phyloP scores from a whole-genome alignment of 2,329 filamentous ascomycete genomes.

The Aspergillus chevalieri region DNA sequence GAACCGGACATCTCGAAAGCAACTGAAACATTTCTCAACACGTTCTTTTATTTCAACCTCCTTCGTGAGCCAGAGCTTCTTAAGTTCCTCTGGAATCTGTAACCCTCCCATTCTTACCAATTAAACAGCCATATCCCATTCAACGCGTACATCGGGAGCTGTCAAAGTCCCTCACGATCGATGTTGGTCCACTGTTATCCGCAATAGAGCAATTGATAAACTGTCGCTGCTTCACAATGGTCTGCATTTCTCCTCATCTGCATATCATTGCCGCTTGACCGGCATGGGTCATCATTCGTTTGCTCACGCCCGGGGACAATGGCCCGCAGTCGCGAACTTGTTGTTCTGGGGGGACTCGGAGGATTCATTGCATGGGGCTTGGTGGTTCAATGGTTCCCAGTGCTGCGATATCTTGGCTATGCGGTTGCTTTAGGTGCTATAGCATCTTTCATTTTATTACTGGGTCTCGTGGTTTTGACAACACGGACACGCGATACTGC shows the following conservation, averaged over 20 bases:
- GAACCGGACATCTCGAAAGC: no score
- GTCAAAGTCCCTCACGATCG: background rate
- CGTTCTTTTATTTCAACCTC: no score
- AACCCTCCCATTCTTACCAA: no score
- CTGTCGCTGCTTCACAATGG: background rate
- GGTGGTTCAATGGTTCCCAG: conserved; percentile 72
- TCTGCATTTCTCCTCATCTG: background rate
- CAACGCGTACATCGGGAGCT: background rate
- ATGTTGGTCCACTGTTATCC: background rate
- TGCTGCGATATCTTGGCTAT: conserved; percentile 77
- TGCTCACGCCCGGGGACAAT: conserved; percentile 45
- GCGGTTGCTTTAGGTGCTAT: conserved; percentile 69
- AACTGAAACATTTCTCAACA: no score
- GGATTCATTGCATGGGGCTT: conserved; percentile 78
- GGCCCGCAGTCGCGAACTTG: conserved; percentile 40
- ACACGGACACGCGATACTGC: conserved; percentile 33
- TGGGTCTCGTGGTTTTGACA: conserved; percentile 57
- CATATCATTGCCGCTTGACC: conserved; percentile 9
- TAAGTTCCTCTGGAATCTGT: no score
- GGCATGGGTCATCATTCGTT: conserved; percentile 30
- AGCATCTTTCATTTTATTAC: conserved; percentile 48
- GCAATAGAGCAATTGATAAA: background rate
- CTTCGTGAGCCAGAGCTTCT: no score
- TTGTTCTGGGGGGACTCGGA: conserved; percentile 36
- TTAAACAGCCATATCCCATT: no score